Evolutionary conservation across 306 rosid genomes (phyloP).

Genomic region (Vigna nakashimae): DNA sequence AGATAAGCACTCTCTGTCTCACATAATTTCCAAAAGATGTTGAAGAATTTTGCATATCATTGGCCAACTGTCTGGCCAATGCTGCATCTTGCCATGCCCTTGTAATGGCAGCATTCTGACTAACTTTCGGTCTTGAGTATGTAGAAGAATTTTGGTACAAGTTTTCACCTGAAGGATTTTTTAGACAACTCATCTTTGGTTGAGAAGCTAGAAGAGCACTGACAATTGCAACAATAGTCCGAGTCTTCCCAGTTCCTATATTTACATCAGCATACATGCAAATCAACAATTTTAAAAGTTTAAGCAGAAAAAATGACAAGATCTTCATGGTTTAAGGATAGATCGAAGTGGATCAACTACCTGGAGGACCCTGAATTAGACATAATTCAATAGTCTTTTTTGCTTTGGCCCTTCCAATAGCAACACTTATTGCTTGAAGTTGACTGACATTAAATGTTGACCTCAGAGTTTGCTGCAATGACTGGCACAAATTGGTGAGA

Average conservation of each 20-base stretch:
- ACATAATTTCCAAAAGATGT: slow-evolving; percentile 57
- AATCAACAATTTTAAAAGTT: slow-evolving; percentile 30
- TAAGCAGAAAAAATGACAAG: slow-evolving; percentile 21
- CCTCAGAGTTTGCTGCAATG: slow-evolving; percentile 74
- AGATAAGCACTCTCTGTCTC: slow-evolving; percentile 84
- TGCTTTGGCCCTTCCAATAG: slow-evolving; percentile 58
- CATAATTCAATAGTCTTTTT: slow-evolving; percentile 70
- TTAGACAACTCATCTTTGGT: slow-evolving; percentile 49
- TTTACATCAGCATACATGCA: slow-evolving; percentile 44
- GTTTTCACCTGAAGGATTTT: slow-evolving; percentile 47
- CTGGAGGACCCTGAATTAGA: slow-evolving; percentile 99
- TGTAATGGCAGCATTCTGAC: slow-evolving; percentile 72
- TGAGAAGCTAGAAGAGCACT: slow-evolving; percentile 80
- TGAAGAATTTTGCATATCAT: slow-evolving; percentile 59
- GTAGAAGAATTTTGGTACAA: slow-evolving; percentile 51
- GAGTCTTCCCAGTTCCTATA: slow-evolving; percentile 96
- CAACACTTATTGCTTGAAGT: slow-evolving; percentile 81
- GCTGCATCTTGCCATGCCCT: slow-evolving; percentile 99
- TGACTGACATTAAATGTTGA: slow-evolving; percentile 85
- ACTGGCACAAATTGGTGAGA: slow-evolving; percentile 74
- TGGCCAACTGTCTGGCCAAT: slow-evolving; percentile 77
- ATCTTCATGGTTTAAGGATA: slow-evolving; percentile 32
- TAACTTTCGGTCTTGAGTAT: slow-evolving; percentile 54
- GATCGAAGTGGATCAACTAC: slow-evolving; percentile 53
- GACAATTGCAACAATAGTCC: slow-evolving; percentile 92